These are phyloP conservation scores for Euphorbia peplus DNA, from an alignment of 345 rosid species.

Conservation along the genomic window DNA sequence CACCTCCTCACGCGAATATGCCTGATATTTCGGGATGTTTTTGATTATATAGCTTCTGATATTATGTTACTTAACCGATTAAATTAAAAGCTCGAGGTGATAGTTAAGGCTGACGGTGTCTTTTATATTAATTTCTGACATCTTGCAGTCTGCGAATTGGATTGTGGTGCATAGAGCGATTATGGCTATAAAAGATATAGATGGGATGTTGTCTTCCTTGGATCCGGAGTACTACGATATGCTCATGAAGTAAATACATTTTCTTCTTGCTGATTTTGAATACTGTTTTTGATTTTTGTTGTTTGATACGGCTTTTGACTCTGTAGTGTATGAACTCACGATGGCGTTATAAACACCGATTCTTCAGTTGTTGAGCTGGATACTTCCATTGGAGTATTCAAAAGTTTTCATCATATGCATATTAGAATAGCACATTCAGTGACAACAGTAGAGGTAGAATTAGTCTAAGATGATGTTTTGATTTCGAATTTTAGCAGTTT, in stretches of 20 bases:
- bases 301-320: not conserved
- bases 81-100: too few species aligned
- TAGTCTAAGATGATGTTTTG: not conserved
- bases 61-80: too few species aligned
- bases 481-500: not conserved
- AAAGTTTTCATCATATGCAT: not conserved
- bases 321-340: not conserved
- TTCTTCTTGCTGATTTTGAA: not conserved
- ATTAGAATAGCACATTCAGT: not conserved
- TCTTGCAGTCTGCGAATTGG: constrained; percentile 80
- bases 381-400: not conserved
- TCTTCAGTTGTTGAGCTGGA: not conserved
- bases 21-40: too few species aligned
- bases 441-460: not conserved
- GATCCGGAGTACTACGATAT: constrained; percentile 92
- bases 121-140: too few species aligned
- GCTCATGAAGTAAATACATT: constrained; percentile 73
- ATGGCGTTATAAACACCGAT: too few species aligned
- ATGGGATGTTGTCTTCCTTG: constrained; percentile 68
- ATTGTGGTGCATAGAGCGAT: constrained; percentile 81
- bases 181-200: constrained; percentile 90
- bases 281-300: not conserved
- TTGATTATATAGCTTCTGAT: too few species aligned
- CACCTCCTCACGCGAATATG: too few species aligned
- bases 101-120: too few species aligned